Base-by-base conservation (phyloP, 208 protist species). In the Crithidia thermophila region DNA sequence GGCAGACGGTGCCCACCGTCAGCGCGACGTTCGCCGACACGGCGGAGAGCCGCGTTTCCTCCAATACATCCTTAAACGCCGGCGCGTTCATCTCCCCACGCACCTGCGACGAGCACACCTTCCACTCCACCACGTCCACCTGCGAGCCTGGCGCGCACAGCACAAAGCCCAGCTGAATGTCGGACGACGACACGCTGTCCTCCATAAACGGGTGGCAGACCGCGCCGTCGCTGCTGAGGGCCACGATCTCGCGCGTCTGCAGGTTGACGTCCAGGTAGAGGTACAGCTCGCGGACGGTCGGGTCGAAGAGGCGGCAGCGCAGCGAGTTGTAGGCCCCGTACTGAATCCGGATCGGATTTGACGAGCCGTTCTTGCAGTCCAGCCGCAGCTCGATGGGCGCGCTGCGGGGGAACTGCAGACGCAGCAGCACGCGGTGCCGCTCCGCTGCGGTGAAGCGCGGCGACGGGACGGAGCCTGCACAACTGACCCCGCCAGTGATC, bases 381-480 rank as follows among this genome's bases (percentile, higher is more conserved):
- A 93, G 73, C 13, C 46, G 69, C 39, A 93, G 53, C 23, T 78
- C 51, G 7, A 88, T 58, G 1, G 82, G 72, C 27, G 59, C 33
- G 10, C 52, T 47, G 25, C 45, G 67, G 7, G 81, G 78, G 18
- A 64, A 85, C 25, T 80, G 27, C 57, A 93, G 57, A 16, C 66
- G 71, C 52, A 93, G 45, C 25, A 83, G 59, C 30, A 93, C 68
- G n/a, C 81, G 59, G 60, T 93, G 87, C 20, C 75, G 55, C 51
- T 87, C 81, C 25, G 45, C 27, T 8, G 58, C 53, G 6, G 66
- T 71, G 58, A 93, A 79, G 45, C 65, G 52, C 36, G 87, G 84
- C 25, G 75, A 65, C 28, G 58, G 65, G 7, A 80, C 40, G 4
- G 59, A 51, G 0, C 61, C 69, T 23, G 39, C 52, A 31, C 69